Percentiles rank a stretch among this genome's conserved stretches.
These are phyloP conservation scores for Leccinum subfulvum DNA, from an alignment of 1,284 basidiomycete genomes.

Conservation along the genomic window DNA sequence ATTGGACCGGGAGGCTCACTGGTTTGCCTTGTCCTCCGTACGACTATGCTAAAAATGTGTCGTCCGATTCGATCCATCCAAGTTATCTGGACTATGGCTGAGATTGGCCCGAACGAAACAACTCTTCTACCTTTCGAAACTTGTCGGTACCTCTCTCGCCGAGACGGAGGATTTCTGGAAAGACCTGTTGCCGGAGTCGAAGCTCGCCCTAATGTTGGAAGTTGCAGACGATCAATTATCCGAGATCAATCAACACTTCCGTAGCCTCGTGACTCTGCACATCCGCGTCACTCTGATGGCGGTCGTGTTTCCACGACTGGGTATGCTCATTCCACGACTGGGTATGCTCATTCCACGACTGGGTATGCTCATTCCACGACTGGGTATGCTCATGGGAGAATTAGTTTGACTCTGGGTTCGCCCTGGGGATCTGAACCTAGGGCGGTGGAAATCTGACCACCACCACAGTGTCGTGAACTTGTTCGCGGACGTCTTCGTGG, in stretches of 20 bases:
- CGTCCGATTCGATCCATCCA: constrained; percentile 82
- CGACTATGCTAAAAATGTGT: constrained; percentile 81
- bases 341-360: too few species aligned
- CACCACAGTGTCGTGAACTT: constrained; percentile 6
- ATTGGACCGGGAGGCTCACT: constrained; percentile 75
- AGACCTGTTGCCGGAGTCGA: constrained; percentile 49
- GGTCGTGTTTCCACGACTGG: constrained; percentile 85
- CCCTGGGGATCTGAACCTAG: constrained; percentile 2
- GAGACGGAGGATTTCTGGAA: constrained; percentile 79
- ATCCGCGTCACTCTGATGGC: constrained; percentile 82
- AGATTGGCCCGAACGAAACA: constrained; percentile 79
- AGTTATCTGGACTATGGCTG: constrained; percentile 86
- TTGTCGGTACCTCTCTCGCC: constrained; percentile 71
- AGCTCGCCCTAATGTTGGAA: constrained; percentile 61
- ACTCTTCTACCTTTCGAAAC: constrained; percentile 67
- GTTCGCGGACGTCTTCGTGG: constrained; percentile 7
- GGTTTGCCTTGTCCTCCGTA: constrained; percentile 87
- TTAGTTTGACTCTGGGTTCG: neutral
- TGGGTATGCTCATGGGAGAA: constrained; percentile 78
- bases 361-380: constrained; percentile 81
- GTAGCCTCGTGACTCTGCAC: constrained; percentile 75
- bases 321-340: too few species aligned
- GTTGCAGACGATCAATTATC: constrained; percentile 45
- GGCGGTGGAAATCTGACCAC: constrained; percentile 10
- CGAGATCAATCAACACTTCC: constrained; percentile 68